Evolutionary conservation across 192 early-diverging fungal genomes (phyloP).

Genomic region (Entomortierella parvispora): DNA sequence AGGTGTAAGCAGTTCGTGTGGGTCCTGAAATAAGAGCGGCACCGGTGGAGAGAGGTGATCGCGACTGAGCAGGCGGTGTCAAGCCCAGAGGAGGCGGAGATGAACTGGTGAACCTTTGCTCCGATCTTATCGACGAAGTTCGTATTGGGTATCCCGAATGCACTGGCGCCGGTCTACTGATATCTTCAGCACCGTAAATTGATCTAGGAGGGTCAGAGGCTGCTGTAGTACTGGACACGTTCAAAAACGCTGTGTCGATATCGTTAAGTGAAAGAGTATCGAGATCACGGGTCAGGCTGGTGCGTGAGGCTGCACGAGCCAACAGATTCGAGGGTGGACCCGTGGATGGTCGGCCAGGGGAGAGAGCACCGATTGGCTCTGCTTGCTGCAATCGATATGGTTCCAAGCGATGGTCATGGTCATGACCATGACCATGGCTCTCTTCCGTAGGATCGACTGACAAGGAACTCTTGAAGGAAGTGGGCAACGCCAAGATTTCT

Average conservation of each 20-base stretch:
- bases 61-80: background rate
- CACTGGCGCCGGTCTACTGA: too few relatives aligned
- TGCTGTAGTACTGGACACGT: background rate
- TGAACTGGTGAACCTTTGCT: conserved; percentile 11
- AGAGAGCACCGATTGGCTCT: background rate
- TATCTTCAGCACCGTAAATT: background rate
- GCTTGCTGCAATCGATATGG: background rate
- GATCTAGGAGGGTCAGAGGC: background rate
- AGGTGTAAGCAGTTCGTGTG: conserved; percentile 40
- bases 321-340: conserved; percentile 39
- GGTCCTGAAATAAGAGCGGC: conserved; percentile 41
- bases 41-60: conserved; percentile 18
- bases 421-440: background rate
- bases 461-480: too few relatives aligned
- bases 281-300: conserved; percentile 29
- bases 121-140: conserved; percentile 2
- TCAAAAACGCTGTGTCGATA: too few relatives aligned
- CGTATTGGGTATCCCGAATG: conserved; percentile 13
- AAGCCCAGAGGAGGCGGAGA: conserved; percentile 6
- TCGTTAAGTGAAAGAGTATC: too few relatives aligned
- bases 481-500: too few relatives aligned
- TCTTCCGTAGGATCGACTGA: too few relatives aligned
- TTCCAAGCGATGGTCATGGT: background rate
- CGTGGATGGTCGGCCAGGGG: conserved; percentile 32
- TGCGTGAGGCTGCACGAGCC: conserved; percentile 34